Base-by-base conservation (phyloP, 1,284 basidiomycete species). In the Calocybe gambosa region DNA sequence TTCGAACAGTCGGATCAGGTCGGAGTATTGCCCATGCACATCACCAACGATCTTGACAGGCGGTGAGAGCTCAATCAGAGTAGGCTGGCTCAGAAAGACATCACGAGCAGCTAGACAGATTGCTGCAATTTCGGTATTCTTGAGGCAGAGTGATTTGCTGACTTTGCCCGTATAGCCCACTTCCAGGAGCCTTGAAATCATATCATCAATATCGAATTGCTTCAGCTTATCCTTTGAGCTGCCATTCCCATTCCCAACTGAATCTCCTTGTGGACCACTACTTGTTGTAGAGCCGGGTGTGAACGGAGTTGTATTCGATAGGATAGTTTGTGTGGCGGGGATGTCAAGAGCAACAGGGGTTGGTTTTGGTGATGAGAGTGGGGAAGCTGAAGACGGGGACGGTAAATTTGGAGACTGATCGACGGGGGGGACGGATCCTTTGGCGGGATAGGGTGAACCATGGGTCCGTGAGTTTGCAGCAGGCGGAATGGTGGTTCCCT, bases 41-140 rank as follows among this genome's bases (percentile, higher is more conserved):
- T 99, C 96, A 23, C 96, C 96, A 12, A 99, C 95, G 55, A 99
- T 98, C 78, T 99, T 99, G 59, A 99, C 96, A 8, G 96, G 95
- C 6, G 96, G 96, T 18, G 89, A 93, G 42, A 99, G 80, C 69
- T 99, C 96, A 62, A 99, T 90, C 51, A 99, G 82, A 1, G 96
- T 98, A 7, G 96, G 96, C 66, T 99, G 96, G 58, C 80, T 85
- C 54, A 99, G 82, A 65, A 99, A 95, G 43, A 99, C 90, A 57
- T 99, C 96, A 46, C 95, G 83, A 18, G 94, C 95, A n/a, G 95
- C 91, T 55, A 90, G 83, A 67, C 96, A 99, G 51, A 99, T 89
- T 34, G 90, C 85, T 13, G 86, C 87, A 61, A 99, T 97, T 71
- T 99, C 96, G 25, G 86, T 81, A 64, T 97, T 98, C 77, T 99